Base-by-base conservation (phyloP, 176 grass and related monocot genomes). In the Oryza glumipatula region DNA sequence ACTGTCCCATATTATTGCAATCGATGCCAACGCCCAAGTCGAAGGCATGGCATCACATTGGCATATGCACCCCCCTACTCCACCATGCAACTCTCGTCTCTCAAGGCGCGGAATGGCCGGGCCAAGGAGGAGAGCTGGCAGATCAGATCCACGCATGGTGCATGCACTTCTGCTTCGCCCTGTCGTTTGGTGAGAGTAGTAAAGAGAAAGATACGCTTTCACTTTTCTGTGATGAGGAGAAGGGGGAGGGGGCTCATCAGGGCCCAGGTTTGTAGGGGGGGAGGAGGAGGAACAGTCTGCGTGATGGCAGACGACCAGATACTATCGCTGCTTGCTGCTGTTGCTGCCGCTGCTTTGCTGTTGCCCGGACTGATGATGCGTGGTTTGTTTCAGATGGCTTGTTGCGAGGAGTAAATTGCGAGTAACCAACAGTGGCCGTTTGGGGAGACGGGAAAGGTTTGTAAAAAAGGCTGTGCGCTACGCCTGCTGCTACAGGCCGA, bases 111-210 rank as follows among this genome's bases (percentile, higher is more conserved):
- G 23, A 23, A n/a, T 63, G 58, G n/a, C 72, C 44, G 45, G 23
- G 13, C 44, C 23, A 63, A n/a, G 58, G 58, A 22, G 21, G 19
- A 28, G 66, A 28, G 66, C 39, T 30, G 64, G 64, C 82, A 68
- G 73, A 68, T 68, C 82, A 68, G 73, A 68, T 68, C 72, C 64
- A 76, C 72, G 73, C 82, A 54, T 35, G 73, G 22, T 30, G 33
- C 64, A 15, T 33, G 68, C 51, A 32, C 21, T 44, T 7, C 49
- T 54, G 44, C 72, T 58, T 1, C 17, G 21, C 3, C 8, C 65
- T 70, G 74, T 45, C 22, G 82, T 70, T 73, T 80, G 84, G 68
- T 73, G 76, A 41, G 65, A 11, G 52, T 4, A 51, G 39, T 72
- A 39, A 65, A 16, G 43, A 43, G 33, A 28, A 9, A 48, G 28